Conservation (phyloP, 495 filamentous ascomycete species). For the Talaromyces nanjingensis region DNA sequence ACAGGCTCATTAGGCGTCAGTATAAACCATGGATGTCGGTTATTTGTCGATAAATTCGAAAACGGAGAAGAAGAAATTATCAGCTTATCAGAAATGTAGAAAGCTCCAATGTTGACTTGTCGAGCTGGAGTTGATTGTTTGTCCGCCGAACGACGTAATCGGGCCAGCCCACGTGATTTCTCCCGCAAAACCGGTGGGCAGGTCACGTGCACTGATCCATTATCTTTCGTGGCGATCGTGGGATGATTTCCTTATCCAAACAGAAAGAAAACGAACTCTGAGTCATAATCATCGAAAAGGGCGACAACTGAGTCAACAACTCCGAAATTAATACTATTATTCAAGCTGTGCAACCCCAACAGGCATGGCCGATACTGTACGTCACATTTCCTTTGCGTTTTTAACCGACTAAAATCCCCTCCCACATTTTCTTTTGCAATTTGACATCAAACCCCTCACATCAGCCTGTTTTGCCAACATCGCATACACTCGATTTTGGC, state of each 20-base stretch:
- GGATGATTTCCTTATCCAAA: background rate
- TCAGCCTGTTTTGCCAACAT: background rate
- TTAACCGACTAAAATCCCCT: constrained; percentile 23
- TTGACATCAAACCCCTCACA: constrained; percentile 4
- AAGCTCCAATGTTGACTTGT: background rate
- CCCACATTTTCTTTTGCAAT: constrained; percentile 35
- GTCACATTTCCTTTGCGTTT: constrained; percentile 36
- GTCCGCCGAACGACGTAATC: constrained; percentile 8
- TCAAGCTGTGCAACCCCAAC: background rate
- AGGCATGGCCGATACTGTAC: constrained; percentile 44
- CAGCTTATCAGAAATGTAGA: background rate
- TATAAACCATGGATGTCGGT: background rate
- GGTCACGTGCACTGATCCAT: background rate
- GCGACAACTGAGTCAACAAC: background rate
- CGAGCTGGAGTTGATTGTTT: background rate
- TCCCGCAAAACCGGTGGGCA: background rate
- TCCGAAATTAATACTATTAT: background rate
- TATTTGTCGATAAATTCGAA: background rate
- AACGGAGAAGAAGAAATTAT: background rate
- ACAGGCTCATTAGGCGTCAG: constrained; percentile 19
- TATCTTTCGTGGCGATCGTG: constrained; percentile 5
- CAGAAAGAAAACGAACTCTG: background rate
- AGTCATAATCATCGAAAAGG: background rate
- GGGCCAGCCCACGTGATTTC: background rate
- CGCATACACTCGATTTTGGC: background rate